Percentiles rank a stretch among this genome's conserved stretches.
These are phyloP conservation scores for Inonotus hispidus DNA, from an alignment of 1,284 basidiomycete species.

Conservation along the genomic window DNA sequence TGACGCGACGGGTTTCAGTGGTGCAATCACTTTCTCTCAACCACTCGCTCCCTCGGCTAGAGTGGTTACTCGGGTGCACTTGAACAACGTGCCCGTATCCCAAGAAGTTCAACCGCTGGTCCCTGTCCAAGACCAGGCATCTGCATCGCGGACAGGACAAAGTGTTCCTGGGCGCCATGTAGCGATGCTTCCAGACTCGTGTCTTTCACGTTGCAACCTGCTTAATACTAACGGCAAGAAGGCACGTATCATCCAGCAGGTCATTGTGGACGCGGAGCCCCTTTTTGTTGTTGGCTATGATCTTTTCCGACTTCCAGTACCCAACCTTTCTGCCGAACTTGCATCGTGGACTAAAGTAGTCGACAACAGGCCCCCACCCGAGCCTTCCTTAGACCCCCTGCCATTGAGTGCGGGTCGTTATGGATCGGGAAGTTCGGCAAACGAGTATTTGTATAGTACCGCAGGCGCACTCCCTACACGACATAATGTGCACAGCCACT, in stretches of 20 bases:
- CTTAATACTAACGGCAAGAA: constrained; percentile 44
- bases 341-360: constrained; percentile 44
- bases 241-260: constrained; percentile 58
- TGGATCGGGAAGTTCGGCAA: constrained; percentile 9
- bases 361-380: constrained; percentile 27
- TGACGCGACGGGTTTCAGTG: constrained; percentile 53
- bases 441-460: constrained; percentile 13
- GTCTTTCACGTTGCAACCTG: constrained; percentile 57
- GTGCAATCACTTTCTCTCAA: constrained; percentile 46
- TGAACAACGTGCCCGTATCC: constrained; percentile 41
- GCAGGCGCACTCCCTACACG: constrained; percentile 8
- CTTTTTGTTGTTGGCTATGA: constrained; percentile 62
- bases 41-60: constrained; percentile 47
- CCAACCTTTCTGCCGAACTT: constrained; percentile 49
- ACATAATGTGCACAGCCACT: neutral
- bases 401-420: constrained; percentile 7
- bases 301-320: constrained; percentile 47
- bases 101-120: constrained; percentile 49
- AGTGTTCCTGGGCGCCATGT: constrained; percentile 28
- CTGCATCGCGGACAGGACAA: constrained; percentile 19
- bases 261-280: constrained; percentile 56
- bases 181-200: constrained; percentile 56
- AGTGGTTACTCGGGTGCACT: constrained; percentile 56
- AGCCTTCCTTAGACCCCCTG: constrained; percentile 22
- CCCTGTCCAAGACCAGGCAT: constrained; percentile 29